Conservation (phyloP, 805 yeast species). For the Yamadazyma insecticola region DNA sequence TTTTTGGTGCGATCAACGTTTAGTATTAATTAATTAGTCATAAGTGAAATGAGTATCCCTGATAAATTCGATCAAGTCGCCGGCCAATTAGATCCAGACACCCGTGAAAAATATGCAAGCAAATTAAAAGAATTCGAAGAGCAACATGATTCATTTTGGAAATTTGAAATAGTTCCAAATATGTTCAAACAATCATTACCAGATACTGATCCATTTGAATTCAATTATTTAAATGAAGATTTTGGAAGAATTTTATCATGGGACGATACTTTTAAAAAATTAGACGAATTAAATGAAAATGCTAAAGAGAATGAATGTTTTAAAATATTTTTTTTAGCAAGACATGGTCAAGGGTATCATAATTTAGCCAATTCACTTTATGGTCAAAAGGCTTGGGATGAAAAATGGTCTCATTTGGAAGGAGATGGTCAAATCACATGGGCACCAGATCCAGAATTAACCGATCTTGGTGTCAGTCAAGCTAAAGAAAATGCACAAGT, state of each 20-base stretch:
- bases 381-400: conserved; percentile 44
- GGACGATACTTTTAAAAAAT: conserved; percentile 23
- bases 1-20: too few species aligned
- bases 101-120: conserved; percentile 11
- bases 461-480: conserved; percentile 40
- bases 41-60: conserved; percentile 11
- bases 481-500: conserved; percentile 40
- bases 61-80: conserved; percentile 25
- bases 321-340: conserved; percentile 44
- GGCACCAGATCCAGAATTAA: conserved; percentile 51
- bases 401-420: conserved; percentile 37
- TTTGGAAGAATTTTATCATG: conserved; percentile 40
- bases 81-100: conserved; percentile 20
- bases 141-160: conserved; percentile 22
- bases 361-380: conserved; percentile 43
- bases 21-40: too few species aligned
- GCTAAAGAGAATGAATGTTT: conserved; percentile 27
- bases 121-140: conserved; percentile 6
- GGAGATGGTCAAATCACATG: conserved; percentile 46
- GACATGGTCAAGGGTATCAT: conserved; percentile 55
- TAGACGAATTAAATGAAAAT: conserved; percentile 30
- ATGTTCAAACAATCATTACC: conserved; percentile 41
- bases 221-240: conserved; percentile 38
- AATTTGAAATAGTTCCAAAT: conserved; percentile 36
- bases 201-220: conserved; percentile 37